phyloP scores from a whole-genome alignment of 768 basidiomycete species.

The Boletus rubescentipes region DNA sequence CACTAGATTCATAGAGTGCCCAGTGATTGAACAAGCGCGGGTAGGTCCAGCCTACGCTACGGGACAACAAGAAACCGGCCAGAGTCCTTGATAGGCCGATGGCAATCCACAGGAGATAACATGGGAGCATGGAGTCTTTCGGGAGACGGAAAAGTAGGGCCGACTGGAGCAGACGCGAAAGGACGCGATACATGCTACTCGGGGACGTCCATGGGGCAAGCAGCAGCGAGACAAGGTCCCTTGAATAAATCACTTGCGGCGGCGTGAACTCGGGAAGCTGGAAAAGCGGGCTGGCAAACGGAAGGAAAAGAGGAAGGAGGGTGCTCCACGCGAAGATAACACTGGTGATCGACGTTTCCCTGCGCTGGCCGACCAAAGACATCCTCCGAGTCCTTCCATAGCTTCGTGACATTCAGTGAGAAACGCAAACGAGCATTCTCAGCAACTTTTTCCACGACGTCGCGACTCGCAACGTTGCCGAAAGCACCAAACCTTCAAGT shows the following conservation, averaged over 20 bases:
- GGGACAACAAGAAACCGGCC: constrained; percentile 23
- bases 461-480: neutral
- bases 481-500: too few species aligned
- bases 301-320: constrained; percentile 14
- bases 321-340: constrained; percentile 7
- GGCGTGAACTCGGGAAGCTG: constrained; percentile 35
- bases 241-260: constrained; percentile 37
- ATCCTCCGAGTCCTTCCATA: neutral
- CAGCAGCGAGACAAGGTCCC: constrained; percentile 33
- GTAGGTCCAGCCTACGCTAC: constrained; percentile 37
- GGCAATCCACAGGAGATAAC: constrained; percentile 24
- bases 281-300: constrained; percentile 6
- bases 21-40: constrained; percentile 41
- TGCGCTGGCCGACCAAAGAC: neutral
- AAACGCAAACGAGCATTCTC: neutral
- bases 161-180: constrained; percentile 24
- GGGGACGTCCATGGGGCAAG: constrained; percentile 39
- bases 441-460: constrained; percentile 3
- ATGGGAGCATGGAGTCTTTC: constrained; percentile 1
- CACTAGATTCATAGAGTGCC: constrained; percentile 37
- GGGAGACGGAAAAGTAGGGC: constrained; percentile 15
- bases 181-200: constrained; percentile 13
- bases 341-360: constrained; percentile 3
- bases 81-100: constrained; percentile 19
- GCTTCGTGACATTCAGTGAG: constrained; percentile 3